Conservation (phyloP, 2,329 filamentous ascomycete genomes). For the Neurospora sp. region DNA sequence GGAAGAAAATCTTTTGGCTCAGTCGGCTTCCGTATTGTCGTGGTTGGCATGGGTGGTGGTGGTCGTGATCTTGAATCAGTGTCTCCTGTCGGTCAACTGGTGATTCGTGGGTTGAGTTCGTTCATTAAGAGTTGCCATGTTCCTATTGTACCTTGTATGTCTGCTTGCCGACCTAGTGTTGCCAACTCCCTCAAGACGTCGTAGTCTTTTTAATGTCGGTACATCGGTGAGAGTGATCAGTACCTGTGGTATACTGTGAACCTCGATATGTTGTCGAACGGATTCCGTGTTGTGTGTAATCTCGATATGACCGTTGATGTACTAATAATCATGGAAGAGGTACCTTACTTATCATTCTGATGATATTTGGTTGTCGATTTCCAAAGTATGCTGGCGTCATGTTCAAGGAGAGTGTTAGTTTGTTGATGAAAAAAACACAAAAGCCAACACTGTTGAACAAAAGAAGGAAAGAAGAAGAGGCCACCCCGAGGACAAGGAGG, state of each 20-base stretch:
- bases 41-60: neutral
- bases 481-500: neutral
- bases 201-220: neutral
- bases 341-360: neutral
- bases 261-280: neutral
- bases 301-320: neutral
- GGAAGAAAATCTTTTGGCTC: neutral
- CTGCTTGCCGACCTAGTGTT: neutral
- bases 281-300: neutral
- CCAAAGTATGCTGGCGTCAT: neutral
- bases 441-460: neutral
- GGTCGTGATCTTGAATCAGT: neutral
- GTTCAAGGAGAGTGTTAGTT: neutral
- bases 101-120: neutral
- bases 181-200: neutral
- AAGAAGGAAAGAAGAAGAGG: neutral
- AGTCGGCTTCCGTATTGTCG: neutral
- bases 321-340: neutral
- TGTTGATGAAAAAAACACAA: neutral
- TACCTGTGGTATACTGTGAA: neutral
- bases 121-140: neutral
- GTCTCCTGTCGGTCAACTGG: neutral
- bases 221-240: neutral
- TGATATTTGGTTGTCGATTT: too few species aligned
- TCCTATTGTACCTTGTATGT: neutral